Evolutionary conservation across 106 monocot genomes (phyloP).

Genomic region (Platanthera zijinensis): DNA sequence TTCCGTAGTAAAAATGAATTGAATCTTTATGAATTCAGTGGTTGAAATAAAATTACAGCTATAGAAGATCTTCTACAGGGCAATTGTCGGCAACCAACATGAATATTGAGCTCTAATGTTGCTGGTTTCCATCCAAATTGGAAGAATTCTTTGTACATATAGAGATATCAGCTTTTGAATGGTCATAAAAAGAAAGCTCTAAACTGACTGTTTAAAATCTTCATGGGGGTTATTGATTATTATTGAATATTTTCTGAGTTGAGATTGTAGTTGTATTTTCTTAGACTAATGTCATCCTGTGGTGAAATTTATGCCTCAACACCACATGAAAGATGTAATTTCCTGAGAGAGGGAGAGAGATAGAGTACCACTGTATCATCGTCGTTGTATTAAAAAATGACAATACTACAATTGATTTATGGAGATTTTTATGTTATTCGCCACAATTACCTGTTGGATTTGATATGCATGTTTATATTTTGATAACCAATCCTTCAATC

Average conservation of each 20-base stretch:
- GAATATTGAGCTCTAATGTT: slow-evolving; percentile 38
- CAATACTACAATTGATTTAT: not conserved
- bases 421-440: not conserved
- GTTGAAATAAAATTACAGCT: not conserved
- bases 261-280: not conserved
- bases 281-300: not conserved
- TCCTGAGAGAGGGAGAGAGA: not conserved
- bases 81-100: slow-evolving; percentile 20
- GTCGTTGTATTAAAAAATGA: slow-evolving; percentile 1
- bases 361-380: not conserved
- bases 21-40: not conserved
- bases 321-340: slow-evolving; percentile 7
- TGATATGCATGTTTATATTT: too few species aligned
- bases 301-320: not conserved
- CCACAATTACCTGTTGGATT: not conserved
- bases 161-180: not conserved
- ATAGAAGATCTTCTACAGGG: slow-evolving; percentile 20
- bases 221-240: not conserved
- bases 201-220: not conserved
- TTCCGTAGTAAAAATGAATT: too few species aligned
- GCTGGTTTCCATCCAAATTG: not conserved
- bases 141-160: slow-evolving; percentile 13
- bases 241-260: not conserved
- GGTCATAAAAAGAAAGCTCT: not conserved
- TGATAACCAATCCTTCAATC: too few species aligned